These are phyloP conservation scores for Verticillium isaacii DNA, from an alignment of 2,329 filamentous ascomycete genomes.

Conservation along the genomic window DNA sequence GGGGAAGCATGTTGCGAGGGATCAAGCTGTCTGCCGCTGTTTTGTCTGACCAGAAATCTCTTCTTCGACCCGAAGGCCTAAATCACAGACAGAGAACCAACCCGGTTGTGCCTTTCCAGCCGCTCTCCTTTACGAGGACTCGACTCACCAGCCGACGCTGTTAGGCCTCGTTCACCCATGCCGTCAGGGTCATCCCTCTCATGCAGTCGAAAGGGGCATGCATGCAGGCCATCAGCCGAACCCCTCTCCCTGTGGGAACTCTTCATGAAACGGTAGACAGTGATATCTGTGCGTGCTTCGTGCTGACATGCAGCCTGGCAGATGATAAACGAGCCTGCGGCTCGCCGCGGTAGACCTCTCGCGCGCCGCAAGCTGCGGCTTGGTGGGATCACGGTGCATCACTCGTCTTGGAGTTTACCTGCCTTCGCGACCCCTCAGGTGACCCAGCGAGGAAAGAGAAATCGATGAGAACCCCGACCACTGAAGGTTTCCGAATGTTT, in stretches of 20 bases:
- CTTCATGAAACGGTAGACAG: background rate
- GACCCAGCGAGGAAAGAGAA: background rate
- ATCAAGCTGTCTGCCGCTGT: background rate
- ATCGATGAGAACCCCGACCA: background rate
- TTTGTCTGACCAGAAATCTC: background rate
- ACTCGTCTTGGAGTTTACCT: background rate
- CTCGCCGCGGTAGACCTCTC: background rate
- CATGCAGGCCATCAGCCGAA: background rate
- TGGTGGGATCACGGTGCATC: background rate
- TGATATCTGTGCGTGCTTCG: background rate
- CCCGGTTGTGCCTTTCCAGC: background rate
- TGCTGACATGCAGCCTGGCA: background rate
- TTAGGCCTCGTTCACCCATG: background rate
- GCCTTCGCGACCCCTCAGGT: background rate
- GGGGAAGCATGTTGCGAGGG: background rate
- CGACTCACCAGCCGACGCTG: background rate
- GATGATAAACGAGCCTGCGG: background rate
- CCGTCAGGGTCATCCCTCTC: background rate
- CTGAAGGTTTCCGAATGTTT: background rate
- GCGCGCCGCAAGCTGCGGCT: background rate
- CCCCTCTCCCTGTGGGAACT: background rate
- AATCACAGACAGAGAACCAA: background rate
- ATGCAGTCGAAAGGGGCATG: background rate
- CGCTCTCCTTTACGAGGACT: background rate
- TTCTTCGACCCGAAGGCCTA: background rate